Conservation (phyloP, 2,329 filamentous ascomycete genomes). For the Calonectria montana region DNA sequence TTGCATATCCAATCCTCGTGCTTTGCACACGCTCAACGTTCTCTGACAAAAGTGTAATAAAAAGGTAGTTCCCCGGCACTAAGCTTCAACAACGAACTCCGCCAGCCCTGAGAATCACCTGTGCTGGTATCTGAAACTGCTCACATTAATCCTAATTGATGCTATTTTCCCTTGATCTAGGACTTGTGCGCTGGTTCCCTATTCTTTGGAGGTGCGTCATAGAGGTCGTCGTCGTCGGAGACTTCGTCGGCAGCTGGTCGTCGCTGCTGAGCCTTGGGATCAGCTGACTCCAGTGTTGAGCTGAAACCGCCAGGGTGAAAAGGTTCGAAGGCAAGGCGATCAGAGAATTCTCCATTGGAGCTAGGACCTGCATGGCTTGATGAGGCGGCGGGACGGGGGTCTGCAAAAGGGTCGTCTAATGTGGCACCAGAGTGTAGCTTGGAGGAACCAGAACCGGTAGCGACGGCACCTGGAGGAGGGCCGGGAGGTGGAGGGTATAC, state of each 20-base stretch:
- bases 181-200: slow-evolving; percentile 53
- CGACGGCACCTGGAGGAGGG: slow-evolving; percentile 36
- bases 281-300: slow-evolving; percentile 28
- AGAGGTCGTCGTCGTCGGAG: slow-evolving; percentile 53
- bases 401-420: slow-evolving; percentile 48
- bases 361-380: slow-evolving; percentile 27
- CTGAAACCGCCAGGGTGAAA: slow-evolving; percentile 54
- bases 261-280: slow-evolving; percentile 28
- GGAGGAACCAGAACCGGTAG: slow-evolving; percentile 40
- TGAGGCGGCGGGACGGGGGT: slow-evolving; percentile 41
- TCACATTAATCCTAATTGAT: neutral
- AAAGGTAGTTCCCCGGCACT: neutral
- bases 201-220: slow-evolving; percentile 52
- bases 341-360: slow-evolving; percentile 30
- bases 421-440: slow-evolving; percentile 31
- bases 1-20: slow-evolving; percentile 4
- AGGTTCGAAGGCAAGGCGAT: slow-evolving; percentile 49
- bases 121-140: neutral
- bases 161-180: slow-evolving; percentile 24
- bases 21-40: neutral
- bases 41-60: neutral
- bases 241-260: slow-evolving; percentile 39
- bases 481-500: slow-evolving; percentile 40
- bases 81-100: neutral
- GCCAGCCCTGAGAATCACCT: neutral